Evolutionary conservation across 2,329 filamentous ascomycete species (phyloP).

Genomic region (Alternaria sp.): DNA sequence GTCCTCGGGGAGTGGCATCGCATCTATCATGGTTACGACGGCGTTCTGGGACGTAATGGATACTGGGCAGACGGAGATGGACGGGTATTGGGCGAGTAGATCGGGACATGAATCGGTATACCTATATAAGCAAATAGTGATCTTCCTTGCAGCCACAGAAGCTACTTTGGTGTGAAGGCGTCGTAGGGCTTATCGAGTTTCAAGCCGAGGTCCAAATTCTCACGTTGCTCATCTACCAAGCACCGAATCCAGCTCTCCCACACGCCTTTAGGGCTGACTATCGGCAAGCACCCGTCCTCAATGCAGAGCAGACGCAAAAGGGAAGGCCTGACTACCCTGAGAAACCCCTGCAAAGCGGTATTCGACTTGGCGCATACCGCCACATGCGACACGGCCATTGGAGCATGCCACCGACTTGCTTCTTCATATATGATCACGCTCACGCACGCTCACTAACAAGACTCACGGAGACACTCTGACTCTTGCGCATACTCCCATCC

Average conservation of each 20-base stretch:
- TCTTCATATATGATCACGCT: conserved; percentile 25
- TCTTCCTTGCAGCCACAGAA: conserved; percentile 18
- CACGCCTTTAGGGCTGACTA: background rate
- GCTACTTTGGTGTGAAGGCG: conserved; percentile 16
- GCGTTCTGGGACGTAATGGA: conserved; percentile 13
- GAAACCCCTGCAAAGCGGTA: conserved; percentile 22
- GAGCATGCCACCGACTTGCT: conserved; percentile 28
- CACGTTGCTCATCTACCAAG: conserved; percentile 5
- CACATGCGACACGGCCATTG: conserved; percentile 33
- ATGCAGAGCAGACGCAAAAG: conserved; percentile 22
- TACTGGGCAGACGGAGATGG: background rate
- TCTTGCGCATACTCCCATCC: conserved; percentile 10
- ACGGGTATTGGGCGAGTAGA: background rate
- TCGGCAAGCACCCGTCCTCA: background rate
- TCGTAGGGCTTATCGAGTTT: conserved; percentile 22
- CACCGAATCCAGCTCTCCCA: conserved; percentile 7
- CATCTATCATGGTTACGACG: conserved; percentile 3
- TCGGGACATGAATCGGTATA: background rate
- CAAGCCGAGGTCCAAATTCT: conserved; percentile 21
- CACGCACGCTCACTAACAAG: conserved; percentile 3
- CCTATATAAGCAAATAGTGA: conserved; percentile 2
- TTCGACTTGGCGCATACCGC: conserved; percentile 27
- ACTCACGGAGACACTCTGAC: conserved; percentile 10
- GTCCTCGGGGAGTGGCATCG: conserved; percentile 9
- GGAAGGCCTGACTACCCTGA: conserved; percentile 23